Evolutionary conservation across 148 eudicot genomes (phyloP).

Genomic region (Limonium bicolor): DNA sequence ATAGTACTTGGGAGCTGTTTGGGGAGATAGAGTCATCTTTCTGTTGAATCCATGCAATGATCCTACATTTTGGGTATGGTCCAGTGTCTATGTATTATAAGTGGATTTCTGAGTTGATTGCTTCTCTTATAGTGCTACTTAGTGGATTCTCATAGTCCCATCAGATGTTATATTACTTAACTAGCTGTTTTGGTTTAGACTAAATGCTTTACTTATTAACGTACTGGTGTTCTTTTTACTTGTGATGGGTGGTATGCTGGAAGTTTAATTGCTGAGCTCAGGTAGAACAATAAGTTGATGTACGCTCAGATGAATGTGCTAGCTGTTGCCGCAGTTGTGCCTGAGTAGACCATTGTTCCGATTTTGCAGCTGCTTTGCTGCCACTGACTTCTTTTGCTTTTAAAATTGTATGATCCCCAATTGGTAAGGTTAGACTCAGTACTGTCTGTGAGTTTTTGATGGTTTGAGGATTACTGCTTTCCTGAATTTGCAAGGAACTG

Average conservation of each 20-base stretch:
- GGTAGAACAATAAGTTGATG: not conserved
- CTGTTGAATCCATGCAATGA: slow-evolving; percentile 22
- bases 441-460: too few species aligned
- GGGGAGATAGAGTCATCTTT: slow-evolving; percentile 15
- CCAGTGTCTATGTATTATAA: slow-evolving; percentile 9
- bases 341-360: too few species aligned
- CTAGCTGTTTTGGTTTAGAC: not conserved
- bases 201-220: not conserved
- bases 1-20: slow-evolving; percentile 8
- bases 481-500: too few species aligned
- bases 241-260: not conserved
- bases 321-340: slow-evolving; percentile 1
- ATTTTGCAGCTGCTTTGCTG: too few species aligned
- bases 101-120: not conserved
- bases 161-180: not conserved
- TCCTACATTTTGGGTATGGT: slow-evolving; percentile 28
- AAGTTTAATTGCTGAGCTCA: slow-evolving; percentile 1
- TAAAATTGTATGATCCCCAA: too few species aligned
- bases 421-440: too few species aligned
- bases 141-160: not conserved
- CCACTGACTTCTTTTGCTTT: too few species aligned
- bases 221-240: not conserved
- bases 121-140: not conserved
- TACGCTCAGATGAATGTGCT: not conserved
- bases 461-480: too few species aligned